Percentiles rank a stretch among this genome's conserved stretches.
phyloP scores from a whole-genome alignment of 371 early-diverging fungal genomes.

The Haplosporangium sp. region DNA sequence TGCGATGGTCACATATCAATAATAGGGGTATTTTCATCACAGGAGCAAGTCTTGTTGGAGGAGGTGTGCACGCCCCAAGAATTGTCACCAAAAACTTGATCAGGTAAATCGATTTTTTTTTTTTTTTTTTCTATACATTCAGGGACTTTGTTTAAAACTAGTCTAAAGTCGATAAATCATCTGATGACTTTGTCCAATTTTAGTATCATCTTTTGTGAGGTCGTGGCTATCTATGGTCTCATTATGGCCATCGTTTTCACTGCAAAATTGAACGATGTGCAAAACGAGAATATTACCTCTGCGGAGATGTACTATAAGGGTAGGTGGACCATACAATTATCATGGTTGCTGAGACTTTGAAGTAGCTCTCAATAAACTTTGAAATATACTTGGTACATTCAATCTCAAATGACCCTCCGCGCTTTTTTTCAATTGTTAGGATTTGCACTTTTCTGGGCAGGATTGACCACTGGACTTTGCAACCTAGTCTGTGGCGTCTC shows the following conservation, averaged over 20 bases:
- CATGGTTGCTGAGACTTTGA: no score
- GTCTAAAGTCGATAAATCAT: background rate
- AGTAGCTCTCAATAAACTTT: no score
- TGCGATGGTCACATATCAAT: background rate
- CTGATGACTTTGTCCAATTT: background rate
- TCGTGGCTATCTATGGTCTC: slow-evolving; percentile 98
- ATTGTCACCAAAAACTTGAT: slow-evolving; percentile 97
- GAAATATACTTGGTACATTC: no score
- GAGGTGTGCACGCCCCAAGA: slow-evolving; percentile 92
- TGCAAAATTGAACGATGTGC: slow-evolving; percentile 77
- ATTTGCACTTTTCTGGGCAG: slow-evolving; percentile 96
- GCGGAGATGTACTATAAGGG: slow-evolving; percentile 63
- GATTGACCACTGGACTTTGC: slow-evolving; percentile 94
- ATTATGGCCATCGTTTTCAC: slow-evolving; percentile 98
- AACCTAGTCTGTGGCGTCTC: slow-evolving; percentile 95
- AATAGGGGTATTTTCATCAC: slow-evolving; percentile 95
- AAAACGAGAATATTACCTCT: slow-evolving; percentile 24
- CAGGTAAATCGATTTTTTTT: slow-evolving; percentile 57
- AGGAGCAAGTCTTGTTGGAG: slow-evolving; percentile 92
- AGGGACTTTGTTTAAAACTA: background rate
- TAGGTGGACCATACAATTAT: slow-evolving; percentile 24
- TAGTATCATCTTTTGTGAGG: slow-evolving; percentile 98
- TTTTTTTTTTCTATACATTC: background rate
- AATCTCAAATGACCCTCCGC: no score
- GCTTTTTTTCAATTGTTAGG: slow-evolving; percentile 58